Evolutionary conservation across 2,329 filamentous ascomycete genomes (phyloP).

Genomic region (Diaporthe destruens): DNA sequence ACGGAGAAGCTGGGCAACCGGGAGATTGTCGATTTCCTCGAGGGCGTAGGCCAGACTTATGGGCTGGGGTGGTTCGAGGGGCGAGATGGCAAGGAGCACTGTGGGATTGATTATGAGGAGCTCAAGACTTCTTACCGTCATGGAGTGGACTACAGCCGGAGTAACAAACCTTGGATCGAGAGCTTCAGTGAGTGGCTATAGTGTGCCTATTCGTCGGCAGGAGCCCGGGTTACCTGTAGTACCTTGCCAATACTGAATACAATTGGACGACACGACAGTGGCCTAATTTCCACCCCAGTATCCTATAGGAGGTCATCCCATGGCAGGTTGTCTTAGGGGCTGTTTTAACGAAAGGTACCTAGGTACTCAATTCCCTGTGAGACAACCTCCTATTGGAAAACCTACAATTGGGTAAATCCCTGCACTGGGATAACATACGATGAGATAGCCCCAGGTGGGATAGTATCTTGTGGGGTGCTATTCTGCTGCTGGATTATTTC

Average conservation of each 20-base stretch:
- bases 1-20: conserved; percentile 73
- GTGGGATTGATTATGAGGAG: conserved; percentile 83
- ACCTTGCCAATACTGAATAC: neutral
- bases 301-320: neutral
- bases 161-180: conserved; percentile 65
- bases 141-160: conserved; percentile 63
- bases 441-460: neutral
- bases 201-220: neutral
- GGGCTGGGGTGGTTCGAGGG: conserved; percentile 83
- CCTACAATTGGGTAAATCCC: neutral
- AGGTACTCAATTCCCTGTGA: too few species aligned
- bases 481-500: neutral
- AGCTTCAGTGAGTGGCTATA: conserved; percentile 54
- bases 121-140: conserved; percentile 75
- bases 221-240: neutral
- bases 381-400: too few species aligned
- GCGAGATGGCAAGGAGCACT: conserved; percentile 78
- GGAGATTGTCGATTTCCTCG: conserved; percentile 72
- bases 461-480: neutral
- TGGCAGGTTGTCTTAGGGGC: too few species aligned
- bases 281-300: neutral
- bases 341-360: too few species aligned
- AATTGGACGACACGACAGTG: neutral
- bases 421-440: neutral
- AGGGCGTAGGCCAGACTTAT: conserved; percentile 74